Conservation (phyloP, 2,329 filamentous ascomycete genomes). For the Arthrobotrys megalospora region DNA sequence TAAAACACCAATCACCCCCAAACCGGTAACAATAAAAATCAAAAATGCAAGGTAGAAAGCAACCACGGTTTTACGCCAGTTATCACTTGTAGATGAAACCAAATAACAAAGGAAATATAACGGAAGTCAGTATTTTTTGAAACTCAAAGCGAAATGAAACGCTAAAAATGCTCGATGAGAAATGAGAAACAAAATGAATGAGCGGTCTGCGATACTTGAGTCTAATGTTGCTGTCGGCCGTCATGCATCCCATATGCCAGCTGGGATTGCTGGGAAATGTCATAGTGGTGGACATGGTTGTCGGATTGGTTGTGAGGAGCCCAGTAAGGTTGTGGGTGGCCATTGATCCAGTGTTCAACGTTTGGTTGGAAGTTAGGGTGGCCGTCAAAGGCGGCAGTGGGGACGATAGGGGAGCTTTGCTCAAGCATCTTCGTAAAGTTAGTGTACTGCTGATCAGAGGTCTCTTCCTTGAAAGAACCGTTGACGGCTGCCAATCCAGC, state of each 20-base stretch:
- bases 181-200: conserved; percentile 34
- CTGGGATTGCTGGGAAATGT: conserved; percentile 46
- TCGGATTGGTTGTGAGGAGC: conserved; percentile 30
- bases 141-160: conserved; percentile 40
- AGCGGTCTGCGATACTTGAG: conserved; percentile 4
- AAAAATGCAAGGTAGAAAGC: conserved; percentile 1
- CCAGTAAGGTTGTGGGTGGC: conserved; percentile 48
- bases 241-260: conserved; percentile 59
- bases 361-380: conserved; percentile 35
- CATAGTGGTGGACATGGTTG: conserved; percentile 17
- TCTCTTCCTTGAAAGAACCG: conserved; percentile 45
- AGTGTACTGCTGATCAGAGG: conserved; percentile 49
- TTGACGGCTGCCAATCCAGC: conserved; percentile 45
- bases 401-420: conserved; percentile 52
- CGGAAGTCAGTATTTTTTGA: conserved; percentile 29
- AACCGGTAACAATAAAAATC: conserved; percentile 32
- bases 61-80: conserved; percentile 51
- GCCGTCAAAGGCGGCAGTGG: conserved; percentile 31
- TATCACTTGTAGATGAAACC: conserved; percentile 40
- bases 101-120: conserved; percentile 51
- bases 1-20: conserved; percentile 37
- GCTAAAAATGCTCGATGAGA: conserved; percentile 59
- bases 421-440: conserved; percentile 59
- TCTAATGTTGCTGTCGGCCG: conserved; percentile 44
- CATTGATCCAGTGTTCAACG: conserved; percentile 55